Percentiles rank a stretch among this genome's conserved stretches.
These are phyloP conservation scores for Naganishia onofrii DNA, from an alignment of 768 basidiomycete genomes.

Conservation along the genomic window DNA sequence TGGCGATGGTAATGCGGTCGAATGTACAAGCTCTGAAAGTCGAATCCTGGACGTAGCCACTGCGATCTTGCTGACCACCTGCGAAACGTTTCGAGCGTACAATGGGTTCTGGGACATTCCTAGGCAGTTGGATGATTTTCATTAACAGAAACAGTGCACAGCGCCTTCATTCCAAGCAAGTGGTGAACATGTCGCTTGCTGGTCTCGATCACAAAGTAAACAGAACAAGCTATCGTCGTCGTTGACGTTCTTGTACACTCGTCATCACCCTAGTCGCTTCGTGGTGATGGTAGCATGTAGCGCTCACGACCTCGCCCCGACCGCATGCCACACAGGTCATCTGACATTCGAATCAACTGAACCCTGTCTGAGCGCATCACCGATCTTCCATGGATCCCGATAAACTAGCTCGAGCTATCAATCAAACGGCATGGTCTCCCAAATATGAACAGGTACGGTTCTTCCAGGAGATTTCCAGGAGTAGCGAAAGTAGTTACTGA, in stretches of 20 bases:
- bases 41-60: neutral
- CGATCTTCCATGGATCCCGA: conserved; percentile 6
- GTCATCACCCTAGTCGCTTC: too few species aligned
- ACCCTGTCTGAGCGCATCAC: neutral
- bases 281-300: too few species aligned
- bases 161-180: too few species aligned
- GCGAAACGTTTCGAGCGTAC: neutral
- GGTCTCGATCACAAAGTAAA: conserved; percentile 5
- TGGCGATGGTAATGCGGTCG: neutral
- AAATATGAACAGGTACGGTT: conserved; percentile 22
- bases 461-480: too few species aligned
- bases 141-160: too few species aligned
- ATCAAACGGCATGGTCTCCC: conserved; percentile 20
- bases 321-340: too few species aligned
- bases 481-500: too few species aligned
- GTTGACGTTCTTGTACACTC: conserved; percentile 4
- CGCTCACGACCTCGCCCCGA: too few species aligned
- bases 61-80: neutral
- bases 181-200: neutral
- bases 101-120: too few species aligned
- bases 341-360: neutral
- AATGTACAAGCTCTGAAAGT: neutral
- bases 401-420: conserved; percentile 24
- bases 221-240: neutral
- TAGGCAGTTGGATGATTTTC: too few species aligned